Evolutionary conservation across 2,329 filamentous ascomycete species (phyloP).

Genomic region (Diplodia scrobiculata): DNA sequence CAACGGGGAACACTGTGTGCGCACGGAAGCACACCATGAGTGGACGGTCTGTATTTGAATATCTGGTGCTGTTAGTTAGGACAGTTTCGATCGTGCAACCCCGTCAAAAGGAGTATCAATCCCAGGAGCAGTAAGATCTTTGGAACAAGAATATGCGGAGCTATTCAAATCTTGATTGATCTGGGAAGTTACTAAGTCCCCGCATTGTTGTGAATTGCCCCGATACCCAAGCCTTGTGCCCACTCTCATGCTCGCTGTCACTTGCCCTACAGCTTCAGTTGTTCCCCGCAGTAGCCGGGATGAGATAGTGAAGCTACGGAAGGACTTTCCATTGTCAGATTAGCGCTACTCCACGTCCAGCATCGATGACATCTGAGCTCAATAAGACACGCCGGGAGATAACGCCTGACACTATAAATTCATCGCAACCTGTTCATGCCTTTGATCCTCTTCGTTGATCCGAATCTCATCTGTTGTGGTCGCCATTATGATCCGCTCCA

Average conservation of each 20-base stretch:
- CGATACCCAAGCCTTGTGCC: too few relatives aligned
- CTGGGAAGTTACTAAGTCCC: too few relatives aligned
- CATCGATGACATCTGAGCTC: constrained; percentile 8
- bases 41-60: too few relatives aligned
- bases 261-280: neutral
- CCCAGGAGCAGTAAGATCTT: neutral
- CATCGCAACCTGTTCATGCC: too few relatives aligned
- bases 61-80: too few relatives aligned
- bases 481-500: neutral
- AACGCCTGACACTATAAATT: neutral
- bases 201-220: too few relatives aligned
- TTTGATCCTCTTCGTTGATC: too few relatives aligned
- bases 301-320: neutral
- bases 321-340: neutral
- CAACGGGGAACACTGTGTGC: neutral
- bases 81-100: too few relatives aligned
- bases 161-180: neutral
- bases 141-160: neutral
- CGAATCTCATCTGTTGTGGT: neutral
- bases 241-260: constrained; percentile 1
- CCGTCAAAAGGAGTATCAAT: too few relatives aligned
- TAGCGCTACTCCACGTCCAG: neutral
- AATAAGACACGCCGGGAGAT: neutral
- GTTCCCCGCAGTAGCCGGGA: constrained; percentile 1
- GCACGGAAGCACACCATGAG: neutral